Evolutionary conservation across 345 rosid genomes (phyloP).

Genomic region (Gossypium australe): DNA sequence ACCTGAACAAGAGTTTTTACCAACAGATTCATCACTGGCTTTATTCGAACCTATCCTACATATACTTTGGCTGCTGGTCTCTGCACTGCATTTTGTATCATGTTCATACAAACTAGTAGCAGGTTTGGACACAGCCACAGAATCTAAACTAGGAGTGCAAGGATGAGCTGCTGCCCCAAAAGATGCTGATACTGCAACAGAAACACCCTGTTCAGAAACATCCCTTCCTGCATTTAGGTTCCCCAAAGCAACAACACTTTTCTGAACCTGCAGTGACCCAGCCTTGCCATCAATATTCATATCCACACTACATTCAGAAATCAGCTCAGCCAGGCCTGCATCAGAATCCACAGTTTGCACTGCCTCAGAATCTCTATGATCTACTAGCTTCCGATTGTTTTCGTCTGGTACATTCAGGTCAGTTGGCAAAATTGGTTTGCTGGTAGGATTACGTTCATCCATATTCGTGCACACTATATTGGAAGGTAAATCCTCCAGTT

Average conservation of each 20-base stretch:
- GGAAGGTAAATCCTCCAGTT: constrained; percentile 35
- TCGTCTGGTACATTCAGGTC: constrained; percentile 31
- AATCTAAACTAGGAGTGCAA: constrained; percentile 24
- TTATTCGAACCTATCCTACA: constrained; percentile 29
- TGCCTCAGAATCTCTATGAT: constrained; percentile 26
- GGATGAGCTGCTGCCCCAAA: constrained; percentile 18
- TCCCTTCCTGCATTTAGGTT: constrained; percentile 23
- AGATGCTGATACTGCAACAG: constrained; percentile 25
- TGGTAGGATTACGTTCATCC: constrained; percentile 26
- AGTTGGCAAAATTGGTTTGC: constrained; percentile 23
- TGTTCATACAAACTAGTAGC: constrained; percentile 14
- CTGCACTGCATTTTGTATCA: constrained; percentile 13
- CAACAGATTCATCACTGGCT: constrained; percentile 23
- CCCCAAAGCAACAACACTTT: constrained; percentile 29
- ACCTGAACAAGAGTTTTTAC: constrained; percentile 28
- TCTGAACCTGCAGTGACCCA: constrained; percentile 21
- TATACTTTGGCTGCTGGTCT: constrained; percentile 23
- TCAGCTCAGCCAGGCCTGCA: constrained; percentile 22
- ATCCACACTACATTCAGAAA: constrained; percentile 17
- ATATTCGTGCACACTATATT: constrained; percentile 25
- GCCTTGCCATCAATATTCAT: constrained; percentile 25
- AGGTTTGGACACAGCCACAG: constrained; percentile 23
- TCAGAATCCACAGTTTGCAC: constrained; percentile 23
- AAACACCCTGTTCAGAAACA: constrained; percentile 10
- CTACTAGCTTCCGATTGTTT: constrained; percentile 22